Evolutionary conservation across 202 grass and related monocot genomes (phyloP), one percentile per base, ranked within the genome.

Genomic region (Musa balbisiana): DNA sequence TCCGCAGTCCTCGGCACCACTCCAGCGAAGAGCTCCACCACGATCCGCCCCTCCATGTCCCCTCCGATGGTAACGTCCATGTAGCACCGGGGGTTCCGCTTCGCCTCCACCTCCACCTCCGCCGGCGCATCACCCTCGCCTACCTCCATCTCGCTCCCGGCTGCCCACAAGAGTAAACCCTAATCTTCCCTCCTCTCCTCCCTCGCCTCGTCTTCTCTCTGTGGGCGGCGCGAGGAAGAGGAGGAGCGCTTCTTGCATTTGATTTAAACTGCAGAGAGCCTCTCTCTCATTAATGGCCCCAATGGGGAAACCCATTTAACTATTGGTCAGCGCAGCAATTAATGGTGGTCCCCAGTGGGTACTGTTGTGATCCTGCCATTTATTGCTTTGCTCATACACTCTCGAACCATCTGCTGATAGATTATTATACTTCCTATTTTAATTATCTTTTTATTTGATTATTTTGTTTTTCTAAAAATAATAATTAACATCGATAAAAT

Each of bases 1-100:
- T 96, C 93, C 3, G 90, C 93, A 52, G 90, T 91, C 81, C 76
- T 79, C 10, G 93, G 87, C 65, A 27, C 84, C 66, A 96, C 72
- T 20, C 81, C 87, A 19, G 80, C 82, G 78, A 84, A 91, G 69
- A 93, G 94, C 67, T 93, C 88, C 72, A 91, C 80, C 79, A 97
- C 86, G 81, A 97, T 87, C 69, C 94, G 80, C 64, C 90, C 94
- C 81, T 97, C 94, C 88, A 93, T 74, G 16, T 91, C 90, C 33
- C 88, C 90, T 25, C 76, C 94, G 74, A 97, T 93, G 84, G 86
- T 89, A 25, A 97, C 79, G 76, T 93, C 90, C 63, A 93, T 77
- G 88, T 82, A 97, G 87, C 86, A 88, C 52, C 88, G 83, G 51
- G 94, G 88, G 64, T 98, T 93, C 63, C 58, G 69, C 75, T 10